These are phyloP conservation scores for Naumovozyma baii DNA, from an alignment of 805 yeast species.

Conservation along the genomic window DNA sequence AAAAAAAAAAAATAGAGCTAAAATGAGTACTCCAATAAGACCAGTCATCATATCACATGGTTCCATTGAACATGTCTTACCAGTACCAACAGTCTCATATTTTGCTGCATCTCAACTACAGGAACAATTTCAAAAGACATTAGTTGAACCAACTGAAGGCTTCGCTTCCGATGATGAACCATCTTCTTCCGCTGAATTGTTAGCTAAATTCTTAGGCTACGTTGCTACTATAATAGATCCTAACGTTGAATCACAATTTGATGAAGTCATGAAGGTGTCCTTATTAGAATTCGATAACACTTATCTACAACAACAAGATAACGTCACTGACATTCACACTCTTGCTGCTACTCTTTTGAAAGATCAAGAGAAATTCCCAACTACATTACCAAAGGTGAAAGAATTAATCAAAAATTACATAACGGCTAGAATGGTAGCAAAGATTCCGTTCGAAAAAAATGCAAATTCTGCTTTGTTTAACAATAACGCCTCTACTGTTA, in stretches of 20 bases:
- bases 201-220: slow-evolving; percentile 75
- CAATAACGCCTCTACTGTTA: slow-evolving; percentile 43
- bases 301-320: slow-evolving; percentile 45
- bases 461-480: slow-evolving; percentile 54
- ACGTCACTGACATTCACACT: slow-evolving; percentile 67
- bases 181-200: slow-evolving; percentile 71
- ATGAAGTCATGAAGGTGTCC: slow-evolving; percentile 59
- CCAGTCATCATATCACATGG: slow-evolving; percentile 83
- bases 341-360: slow-evolving; percentile 63
- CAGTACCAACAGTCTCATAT: slow-evolving; percentile 75
- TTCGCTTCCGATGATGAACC: slow-evolving; percentile 85
- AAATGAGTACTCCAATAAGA: slow-evolving; percentile 39
- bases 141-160: slow-evolving; percentile 76
- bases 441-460: slow-evolving; percentile 39
- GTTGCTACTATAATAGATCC: slow-evolving; percentile 42
- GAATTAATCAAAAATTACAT: slow-evolving; percentile 72
- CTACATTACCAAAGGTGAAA: slow-evolving; percentile 63
- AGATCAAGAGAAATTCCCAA: slow-evolving; percentile 43
- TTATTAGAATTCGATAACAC: slow-evolving; percentile 77
- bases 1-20: neutral
- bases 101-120: slow-evolving; percentile 78
- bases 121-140: slow-evolving; percentile 69
- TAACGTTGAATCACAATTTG: slow-evolving; percentile 39
- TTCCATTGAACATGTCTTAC: slow-evolving; percentile 73
- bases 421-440: slow-evolving; percentile 42